These are phyloP conservation scores for Salix dunnii DNA, from an alignment of 345 rosid species.

Conservation along the genomic window DNA sequence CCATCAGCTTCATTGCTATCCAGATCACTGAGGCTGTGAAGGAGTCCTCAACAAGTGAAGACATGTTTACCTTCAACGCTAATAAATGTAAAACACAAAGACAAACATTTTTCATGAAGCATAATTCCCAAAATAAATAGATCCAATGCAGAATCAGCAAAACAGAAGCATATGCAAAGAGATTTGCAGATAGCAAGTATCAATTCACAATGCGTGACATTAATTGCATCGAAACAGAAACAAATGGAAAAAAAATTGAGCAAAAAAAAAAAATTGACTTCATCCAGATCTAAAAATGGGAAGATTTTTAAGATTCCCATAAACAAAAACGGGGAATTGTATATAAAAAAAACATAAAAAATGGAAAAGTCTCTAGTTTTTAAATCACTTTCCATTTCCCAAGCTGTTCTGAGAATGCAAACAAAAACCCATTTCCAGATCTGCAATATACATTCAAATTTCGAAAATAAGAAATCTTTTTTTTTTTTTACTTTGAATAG, in stretches of 20 bases:
- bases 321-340: slow-evolving; percentile 1
- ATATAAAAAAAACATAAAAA: neutral
- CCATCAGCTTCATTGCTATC: slow-evolving; percentile 2
- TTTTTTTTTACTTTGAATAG: slow-evolving; percentile 13
- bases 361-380: slow-evolving; percentile 13
- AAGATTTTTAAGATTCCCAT: slow-evolving; percentile 16
- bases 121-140: slow-evolving; percentile 6
- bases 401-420: slow-evolving; percentile 16
- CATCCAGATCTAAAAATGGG: slow-evolving; percentile 8
- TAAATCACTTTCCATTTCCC: slow-evolving; percentile 7
- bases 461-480: slow-evolving; percentile 10
- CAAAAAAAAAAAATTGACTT: neutral
- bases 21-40: neutral
- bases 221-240: neutral
- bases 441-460: slow-evolving; percentile 12
- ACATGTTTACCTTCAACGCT: neutral
- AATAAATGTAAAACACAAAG: neutral
- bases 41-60: neutral
- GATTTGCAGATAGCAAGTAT: neutral
- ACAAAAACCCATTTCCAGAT: slow-evolving; percentile 33
- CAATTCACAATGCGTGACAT: neutral
- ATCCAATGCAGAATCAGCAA: slow-evolving; percentile 1
- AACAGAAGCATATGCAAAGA: slow-evolving; percentile 4
- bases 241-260: neutral
- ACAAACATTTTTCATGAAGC: neutral